Percentiles rank a stretch among this genome's conserved stretches.
Evolutionary conservation across 1,284 basidiomycete genomes (phyloP).

Genomic region (Apiotrichum veenhuisii): DNA sequence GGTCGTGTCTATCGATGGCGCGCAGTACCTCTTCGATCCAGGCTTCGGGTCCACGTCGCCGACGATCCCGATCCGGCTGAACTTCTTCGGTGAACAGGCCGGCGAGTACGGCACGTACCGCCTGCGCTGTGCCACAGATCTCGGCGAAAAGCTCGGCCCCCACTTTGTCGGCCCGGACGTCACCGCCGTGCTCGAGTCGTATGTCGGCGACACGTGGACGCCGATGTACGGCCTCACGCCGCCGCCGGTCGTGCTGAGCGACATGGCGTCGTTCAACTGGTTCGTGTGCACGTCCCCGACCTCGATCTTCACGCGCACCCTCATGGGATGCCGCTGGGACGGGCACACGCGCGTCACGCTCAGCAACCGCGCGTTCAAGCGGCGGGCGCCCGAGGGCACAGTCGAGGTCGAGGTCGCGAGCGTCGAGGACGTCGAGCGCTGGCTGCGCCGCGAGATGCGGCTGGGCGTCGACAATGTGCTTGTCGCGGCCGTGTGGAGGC

Average conservation of each 20-base stretch:
- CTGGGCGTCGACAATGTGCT: too few relatives aligned
- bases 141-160: neutral
- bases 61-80: neutral
- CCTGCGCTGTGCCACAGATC: neutral
- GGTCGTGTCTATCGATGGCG: constrained; percentile 6
- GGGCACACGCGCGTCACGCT: constrained; percentile 8
- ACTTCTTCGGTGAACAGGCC: neutral
- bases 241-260: constrained; percentile 4
- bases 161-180: constrained; percentile 1
- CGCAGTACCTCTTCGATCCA: constrained; percentile 12
- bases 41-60: constrained; percentile 11
- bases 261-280: constrained; percentile 17
- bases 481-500: too few relatives aligned
- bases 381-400: too few relatives aligned
- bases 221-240: constrained; percentile 11
- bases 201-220: constrained; percentile 2
- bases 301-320: neutral
- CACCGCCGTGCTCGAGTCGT: neutral
- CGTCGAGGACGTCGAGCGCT: too few relatives aligned
- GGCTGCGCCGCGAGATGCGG: too few relatives aligned
- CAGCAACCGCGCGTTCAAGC: too few relatives aligned
- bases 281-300: constrained; percentile 8
- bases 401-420: too few relatives aligned
- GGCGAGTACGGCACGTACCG: constrained; percentile 7
- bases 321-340: constrained; percentile 6